Evolutionary conservation across 2,329 filamentous ascomycete genomes (phyloP).

Genomic region (Scytalidium sp.): DNA sequence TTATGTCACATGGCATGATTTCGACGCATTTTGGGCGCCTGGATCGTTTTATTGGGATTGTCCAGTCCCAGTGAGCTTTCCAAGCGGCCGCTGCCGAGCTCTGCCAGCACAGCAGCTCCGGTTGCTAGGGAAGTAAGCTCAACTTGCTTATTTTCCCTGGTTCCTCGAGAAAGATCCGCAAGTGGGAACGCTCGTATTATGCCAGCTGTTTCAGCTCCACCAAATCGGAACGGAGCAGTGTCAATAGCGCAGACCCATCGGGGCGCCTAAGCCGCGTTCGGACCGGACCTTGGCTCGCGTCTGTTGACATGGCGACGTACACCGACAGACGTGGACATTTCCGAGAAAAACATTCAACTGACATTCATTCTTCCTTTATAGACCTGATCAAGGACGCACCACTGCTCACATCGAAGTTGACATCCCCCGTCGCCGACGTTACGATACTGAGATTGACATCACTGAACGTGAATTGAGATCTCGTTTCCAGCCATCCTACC

Average conservation of each 20-base stretch:
- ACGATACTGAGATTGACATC: constrained; percentile 48
- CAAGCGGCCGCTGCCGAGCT: too few species aligned
- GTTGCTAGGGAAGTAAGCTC: neutral
- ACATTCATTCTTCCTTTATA: constrained; percentile 20
- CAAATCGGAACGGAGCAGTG: neutral
- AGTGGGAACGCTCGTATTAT: constrained; percentile 14
- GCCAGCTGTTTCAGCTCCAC: neutral
- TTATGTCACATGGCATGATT: too few species aligned
- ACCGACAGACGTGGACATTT: constrained; percentile 23
- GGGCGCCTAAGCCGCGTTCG: neutral
- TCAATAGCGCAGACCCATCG: neutral
- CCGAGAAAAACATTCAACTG: constrained; percentile 10
- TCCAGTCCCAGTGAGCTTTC: too few species aligned
- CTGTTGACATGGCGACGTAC: constrained; percentile 39
- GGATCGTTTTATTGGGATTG: too few species aligned
- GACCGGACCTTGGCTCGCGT: constrained; percentile 10
- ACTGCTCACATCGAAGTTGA: constrained; percentile 20
- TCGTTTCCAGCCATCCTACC: constrained; percentile 52
- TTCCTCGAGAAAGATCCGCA: constrained; percentile 11
- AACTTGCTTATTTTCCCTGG: constrained; percentile 2
- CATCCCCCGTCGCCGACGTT: constrained; percentile 19
- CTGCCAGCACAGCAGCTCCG: too few species aligned
- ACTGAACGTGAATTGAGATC: constrained; percentile 66
- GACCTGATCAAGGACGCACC: constrained; percentile 35
- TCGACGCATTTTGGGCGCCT: too few species aligned